Conservation (phyloP, 2,329 filamentous ascomycete species). For the Xylaria sp. region DNA sequence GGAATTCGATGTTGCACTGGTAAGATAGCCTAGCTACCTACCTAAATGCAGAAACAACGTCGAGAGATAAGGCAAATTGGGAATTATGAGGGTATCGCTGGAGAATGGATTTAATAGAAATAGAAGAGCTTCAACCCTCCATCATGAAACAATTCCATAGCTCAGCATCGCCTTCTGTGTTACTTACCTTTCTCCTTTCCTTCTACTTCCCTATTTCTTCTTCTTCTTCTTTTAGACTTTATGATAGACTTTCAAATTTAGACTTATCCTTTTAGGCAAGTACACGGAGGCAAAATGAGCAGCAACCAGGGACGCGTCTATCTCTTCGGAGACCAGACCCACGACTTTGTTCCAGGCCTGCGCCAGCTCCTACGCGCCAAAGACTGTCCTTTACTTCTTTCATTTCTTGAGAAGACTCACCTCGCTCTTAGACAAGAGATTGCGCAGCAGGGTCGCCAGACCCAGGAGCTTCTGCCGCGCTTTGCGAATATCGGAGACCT, state of each 20-base stretch:
- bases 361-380: conserved; percentile 5
- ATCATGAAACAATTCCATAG: not conserved
- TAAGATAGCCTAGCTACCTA: not conserved
- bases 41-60: not conserved
- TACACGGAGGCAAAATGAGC: not conserved
- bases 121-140: not conserved
- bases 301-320: not conserved
- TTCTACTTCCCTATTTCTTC: not conserved
- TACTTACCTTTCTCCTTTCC: not conserved
- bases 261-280: not conserved
- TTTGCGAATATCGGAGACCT: not conserved
- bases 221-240: not conserved
- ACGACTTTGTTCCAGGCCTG: conserved; percentile 6
- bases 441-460: not conserved
- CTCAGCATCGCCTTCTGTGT: not conserved
- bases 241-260: not conserved
- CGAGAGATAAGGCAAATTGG: not conserved
- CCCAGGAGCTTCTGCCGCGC: not conserved
- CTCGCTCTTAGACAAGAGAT: conserved; percentile 2
- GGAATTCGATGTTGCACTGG: not conserved
- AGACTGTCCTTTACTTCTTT: conserved; percentile 1
- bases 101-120: not conserved
- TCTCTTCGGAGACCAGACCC: conserved; percentile 11
- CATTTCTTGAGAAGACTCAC: conserved; percentile 11
- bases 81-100: not conserved